Conservation (phyloP, 768 basidiomycete species). For the Mycena epipterygia region DNA sequence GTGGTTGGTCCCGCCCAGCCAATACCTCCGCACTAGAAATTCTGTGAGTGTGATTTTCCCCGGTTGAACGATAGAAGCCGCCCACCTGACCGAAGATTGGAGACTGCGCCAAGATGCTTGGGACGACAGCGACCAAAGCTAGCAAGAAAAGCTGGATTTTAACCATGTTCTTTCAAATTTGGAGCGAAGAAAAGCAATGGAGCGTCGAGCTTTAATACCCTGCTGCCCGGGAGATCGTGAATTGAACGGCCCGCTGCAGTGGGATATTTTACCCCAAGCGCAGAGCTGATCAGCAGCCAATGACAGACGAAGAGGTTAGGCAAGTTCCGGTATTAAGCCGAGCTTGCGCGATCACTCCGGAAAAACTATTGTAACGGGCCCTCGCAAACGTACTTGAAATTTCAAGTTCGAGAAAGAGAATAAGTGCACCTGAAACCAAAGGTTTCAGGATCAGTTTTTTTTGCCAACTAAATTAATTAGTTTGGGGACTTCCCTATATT, state of each 20-base stretch:
- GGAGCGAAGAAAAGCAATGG: slow-evolving; percentile 7
- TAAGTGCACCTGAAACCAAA: slow-evolving; percentile 1
- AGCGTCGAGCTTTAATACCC: slow-evolving; percentile 10
- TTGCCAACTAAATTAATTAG: background rate
- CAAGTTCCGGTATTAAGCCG: slow-evolving; percentile 15
- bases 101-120: slow-evolving; percentile 18
- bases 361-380: slow-evolving; percentile 6
- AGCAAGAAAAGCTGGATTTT: slow-evolving; percentile 14
- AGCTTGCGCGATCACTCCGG: slow-evolving; percentile 6
- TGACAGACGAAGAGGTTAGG: background rate
- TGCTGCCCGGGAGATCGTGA: background rate
- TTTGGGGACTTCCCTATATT: background rate
- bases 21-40: slow-evolving; percentile 17
- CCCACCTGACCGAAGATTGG: slow-evolving; percentile 20
- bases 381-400: slow-evolving; percentile 1
- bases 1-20: slow-evolving; percentile 14
- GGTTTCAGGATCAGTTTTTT: slow-evolving; percentile 14
- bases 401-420: slow-evolving; percentile 7
- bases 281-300: background rate
- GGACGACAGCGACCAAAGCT: slow-evolving; percentile 16
- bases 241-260: slow-evolving; percentile 22
- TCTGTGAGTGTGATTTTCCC: background rate
- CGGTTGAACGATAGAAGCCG: background rate
- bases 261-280: slow-evolving; percentile 7
- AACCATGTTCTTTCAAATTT: slow-evolving; percentile 4